Evolutionary conservation across 2,329 filamentous ascomycete species (phyloP).

Genomic region (Chalaropsis ovoidea): DNA sequence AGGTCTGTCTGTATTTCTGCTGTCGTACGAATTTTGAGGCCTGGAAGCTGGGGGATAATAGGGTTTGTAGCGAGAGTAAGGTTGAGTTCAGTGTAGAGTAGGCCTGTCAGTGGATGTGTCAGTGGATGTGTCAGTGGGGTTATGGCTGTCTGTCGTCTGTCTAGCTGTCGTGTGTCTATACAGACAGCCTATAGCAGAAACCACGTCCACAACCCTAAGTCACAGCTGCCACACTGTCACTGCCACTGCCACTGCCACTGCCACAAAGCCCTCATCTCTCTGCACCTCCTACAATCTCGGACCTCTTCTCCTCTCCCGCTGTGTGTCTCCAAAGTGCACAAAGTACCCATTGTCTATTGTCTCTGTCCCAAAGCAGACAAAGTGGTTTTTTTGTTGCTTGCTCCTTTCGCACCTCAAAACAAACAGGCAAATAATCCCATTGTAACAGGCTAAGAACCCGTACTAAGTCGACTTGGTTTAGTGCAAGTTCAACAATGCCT

Average conservation of each 20-base stretch:
- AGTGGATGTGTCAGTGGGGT: background rate
- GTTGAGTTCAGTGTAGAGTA: too few species aligned
- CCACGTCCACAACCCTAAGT: too few species aligned
- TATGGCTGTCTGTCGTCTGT: conserved; percentile 2
- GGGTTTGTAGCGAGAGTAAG: too few species aligned
- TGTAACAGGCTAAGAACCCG: background rate
- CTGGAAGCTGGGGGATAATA: too few species aligned
- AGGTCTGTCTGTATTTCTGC: too few species aligned
- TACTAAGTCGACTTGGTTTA: background rate
- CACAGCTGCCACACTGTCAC: too few species aligned
- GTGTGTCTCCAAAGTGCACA: background rate
- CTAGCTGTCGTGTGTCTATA: background rate
- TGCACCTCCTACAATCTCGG: background rate
- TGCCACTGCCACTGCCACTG: too few species aligned
- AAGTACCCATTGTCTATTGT: background rate
- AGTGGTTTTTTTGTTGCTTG: background rate
- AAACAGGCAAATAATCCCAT: background rate
- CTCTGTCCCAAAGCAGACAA: conserved; percentile 4
- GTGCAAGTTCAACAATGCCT: conserved; percentile 4
- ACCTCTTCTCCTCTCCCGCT: background rate
- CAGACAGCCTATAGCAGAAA: background rate
- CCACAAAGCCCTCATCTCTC: background rate
- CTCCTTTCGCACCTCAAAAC: background rate
- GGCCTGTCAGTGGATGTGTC: background rate
- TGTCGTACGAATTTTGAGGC: too few species aligned